Base-by-base conservation (phyloP, 371 early-diverging fungal genomes). In the Lichtheimia corymbifera region DNA sequence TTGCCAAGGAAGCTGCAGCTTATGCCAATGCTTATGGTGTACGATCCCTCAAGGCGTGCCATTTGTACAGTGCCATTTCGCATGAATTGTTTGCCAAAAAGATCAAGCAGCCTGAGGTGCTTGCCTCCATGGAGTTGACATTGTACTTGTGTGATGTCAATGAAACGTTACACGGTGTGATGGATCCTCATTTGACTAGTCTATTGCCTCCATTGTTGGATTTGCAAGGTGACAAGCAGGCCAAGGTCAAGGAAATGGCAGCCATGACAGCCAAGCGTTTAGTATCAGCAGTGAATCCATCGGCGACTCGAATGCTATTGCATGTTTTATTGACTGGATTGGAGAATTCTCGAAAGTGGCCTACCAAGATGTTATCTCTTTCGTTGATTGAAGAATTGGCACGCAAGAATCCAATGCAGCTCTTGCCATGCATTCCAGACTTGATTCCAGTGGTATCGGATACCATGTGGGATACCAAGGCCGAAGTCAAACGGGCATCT, bases 401-500 rank as follows among this genome's bases (percentile, higher is more conserved):
- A 53, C 73, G 79, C 55, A 73, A 70, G 13, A 80, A 84, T 17
- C 84, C 89, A 6, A 74, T 65, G 30, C 84, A 85, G 55, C 79
- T 89, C 55, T 82, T 81, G 47, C 69, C 73, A 41, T 72, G 69
- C 42, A 77, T 92, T 50, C 90, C 90, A 40, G 86, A 85, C 50
- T 82, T 92, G 40, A 83, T 91, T 53, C 91, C 91, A 20, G 67
- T 77, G 18, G 85, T 90, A 63, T 85, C 89, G 53, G 89, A 89
- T 44, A 80, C 85, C 65, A 83, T 92, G 72, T 84, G 84, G 77
- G 91, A 91, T 68, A 91, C 90, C 57, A 88, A 89, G 73, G 67
- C 71, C 4, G 91, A 91, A 66, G 83, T 83, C 71, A 76, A 68
- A 71, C 68, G 73, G 53, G 58, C 73, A 17, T 79, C 83, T 22